Evolutionary conservation across 306 rosid species (phyloP), one percentile per base, ranked within the genome.

Genomic region (Glycine tomentella): DNA sequence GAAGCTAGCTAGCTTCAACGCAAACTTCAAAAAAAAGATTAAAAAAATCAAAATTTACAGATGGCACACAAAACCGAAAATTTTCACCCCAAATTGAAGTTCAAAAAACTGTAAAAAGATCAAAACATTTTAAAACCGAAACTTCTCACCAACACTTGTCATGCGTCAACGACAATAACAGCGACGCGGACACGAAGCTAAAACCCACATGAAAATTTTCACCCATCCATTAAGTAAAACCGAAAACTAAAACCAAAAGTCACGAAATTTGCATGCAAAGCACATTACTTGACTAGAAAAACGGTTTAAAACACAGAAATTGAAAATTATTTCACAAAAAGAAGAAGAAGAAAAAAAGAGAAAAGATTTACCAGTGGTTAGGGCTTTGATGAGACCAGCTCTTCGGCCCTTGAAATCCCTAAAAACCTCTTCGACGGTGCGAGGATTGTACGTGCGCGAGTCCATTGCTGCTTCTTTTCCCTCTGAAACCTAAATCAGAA

Each of bases 401-500:
- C 98, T 70, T 36, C 98, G 93, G 75, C 98, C 98, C 80, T 91
- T 92, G 88, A 94, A 94, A 90, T 94, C 98, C 84, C 90, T 87
- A 84, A 90, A 94, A 79, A 94, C 98, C 84, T 94, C 98, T 79
- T 94, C 98, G 0, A 92, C 98, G 20, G 98, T 89, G 48, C 97
- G 98, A 69, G 97, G 95, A 88, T 92, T 94, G 79, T 88, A 89
- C 82, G 86, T 82, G 49, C 86, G 88, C 78, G 89, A 90, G 58
- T 90, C 91, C 97, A 91, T 88, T 73, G 55, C 58, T 44, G 56
- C 55, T 48, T 73, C 80, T 36, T 4, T 36, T 68, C 16, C 46
- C 65, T 42, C 16, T 50, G 75, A 87, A 86, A 77, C 78, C 80
- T 79, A 56, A 49, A 78, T 75, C 72, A 16, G 25, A 8, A 59